Base-by-base conservation (phyloP, 1,139 yeast genomes). In the Yamadazyma blattariae region DNA sequence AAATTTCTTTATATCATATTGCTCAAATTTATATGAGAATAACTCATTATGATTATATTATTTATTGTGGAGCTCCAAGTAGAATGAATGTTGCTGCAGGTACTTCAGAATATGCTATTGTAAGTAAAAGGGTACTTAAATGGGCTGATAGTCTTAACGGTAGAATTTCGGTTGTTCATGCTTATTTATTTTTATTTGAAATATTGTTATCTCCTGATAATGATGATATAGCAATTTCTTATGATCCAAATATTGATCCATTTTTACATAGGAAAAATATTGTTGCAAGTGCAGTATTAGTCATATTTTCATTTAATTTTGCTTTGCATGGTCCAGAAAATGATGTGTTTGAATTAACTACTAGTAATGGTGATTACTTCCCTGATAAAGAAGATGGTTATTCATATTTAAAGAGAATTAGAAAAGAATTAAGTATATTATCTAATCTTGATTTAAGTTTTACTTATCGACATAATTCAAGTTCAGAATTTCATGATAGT, bases 1-100 rank as follows among this genome's bases (percentile, higher is more conserved):
- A 77, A 46, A 65, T 72, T 39, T 37, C 46, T 3, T 71, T 77
- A 32, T 81, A 79, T 54, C 89, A 82, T 48, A 67, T 83, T 58
- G 77, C 87, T 0, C 89, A 82, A 50, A 74, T 83, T 15, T 73
- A 77, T 25, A 70, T 84, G 61, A 65, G 64, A 42, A 73, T 82
- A 23, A 75, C 82, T 35, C 86, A 82, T 44, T 77, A 82, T 54
- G 94, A 85, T 52, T 74, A 82, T 37, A 82, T 81, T 40, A 77
- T 82, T 5, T 80, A 66, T 52, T 82, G 88, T 3, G 95, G 95
- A 1, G 85, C 87, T 5, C 90, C 90, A 1, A 73, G 81, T 57
- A 66, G 87, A 45, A 79, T 83, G 82, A 83, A 82, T 51, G 89
- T 82, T 21, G 70, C 67, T 27, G 81, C 85, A 1, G 70, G 73